Evolutionary conservation across 163 green algal species (phyloP), one percentile per base, ranked within the genome.

Genomic region (Volvox carteri): DNA sequence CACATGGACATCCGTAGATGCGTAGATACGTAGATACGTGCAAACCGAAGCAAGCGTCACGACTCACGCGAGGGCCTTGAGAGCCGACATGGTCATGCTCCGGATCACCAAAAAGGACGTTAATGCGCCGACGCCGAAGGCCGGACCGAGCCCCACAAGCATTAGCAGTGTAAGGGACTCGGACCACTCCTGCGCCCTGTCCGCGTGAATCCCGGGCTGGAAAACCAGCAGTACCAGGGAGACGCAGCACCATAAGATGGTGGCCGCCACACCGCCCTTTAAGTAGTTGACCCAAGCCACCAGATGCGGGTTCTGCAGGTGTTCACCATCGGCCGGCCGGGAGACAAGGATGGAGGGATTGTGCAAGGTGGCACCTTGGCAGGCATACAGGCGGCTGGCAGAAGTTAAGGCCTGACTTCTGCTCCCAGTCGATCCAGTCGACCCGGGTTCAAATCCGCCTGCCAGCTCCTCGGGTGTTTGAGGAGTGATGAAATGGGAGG

Each of bases 231-330:
- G 62, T 46, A 87, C 62, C 11, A 79, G 48, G 18, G 9, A 23
- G 8, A 33, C 18, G 33, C 9, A 54, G 65, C 65, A 87, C 81
- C 81, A 87, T 23, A 87, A 14, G 4, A 88, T 81, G 50, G 50
- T 39, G 14, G 19, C 12, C 0, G 67, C 44, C 25, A 88, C 83
- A 12, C 83, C 83, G 9, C 44, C 16, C 68, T 88, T 88, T 14
- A 88, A 50, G 68, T 88, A 70, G 67, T 88, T 88, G 35, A 74
- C 68, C 83, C 83, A 88, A 0, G 50, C 25, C 12, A 88, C 78
- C 39, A 86, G 37, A 39, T 86, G 39, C 2, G 65, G 58, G 46
- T 46, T 80, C 73, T 80, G 73, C 44, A 33, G 44, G 18, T 2
- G 7, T 78, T 11, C 4, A 65, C 25, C 54, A 12, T 19, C 8